A percentile compares a stretch with the other conserved stretches of the same genome.
Evolutionary conservation across 768 basidiomycete genomes (phyloP).

Genomic region (Cystofilobasidium bisporidii): DNA sequence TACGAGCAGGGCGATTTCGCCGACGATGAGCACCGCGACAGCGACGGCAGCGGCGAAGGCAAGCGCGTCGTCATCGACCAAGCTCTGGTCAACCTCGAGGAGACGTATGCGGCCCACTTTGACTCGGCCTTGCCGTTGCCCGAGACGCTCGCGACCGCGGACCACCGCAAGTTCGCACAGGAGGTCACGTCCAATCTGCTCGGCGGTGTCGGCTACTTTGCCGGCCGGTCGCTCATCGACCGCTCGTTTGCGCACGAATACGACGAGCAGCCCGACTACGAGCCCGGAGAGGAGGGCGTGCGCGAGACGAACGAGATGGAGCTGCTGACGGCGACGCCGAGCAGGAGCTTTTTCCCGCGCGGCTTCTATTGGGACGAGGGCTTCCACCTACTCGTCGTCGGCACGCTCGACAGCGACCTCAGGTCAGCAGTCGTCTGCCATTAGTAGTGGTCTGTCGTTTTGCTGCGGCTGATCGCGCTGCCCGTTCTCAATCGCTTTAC

Average conservation of each 20-base stretch:
- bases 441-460: too few relatives aligned
- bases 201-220: constrained; percentile 90
- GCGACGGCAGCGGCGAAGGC: not conserved
- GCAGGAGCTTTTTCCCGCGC: constrained; percentile 91
- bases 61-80: constrained; percentile 46
- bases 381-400: constrained; percentile 85
- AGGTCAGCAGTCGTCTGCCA: too few relatives aligned
- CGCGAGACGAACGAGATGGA: constrained; percentile 42
- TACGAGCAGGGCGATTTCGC: constrained; percentile 52
- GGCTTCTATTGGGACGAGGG: constrained; percentile 99
- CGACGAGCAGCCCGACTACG: constrained; percentile 55
- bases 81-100: constrained; percentile 58
- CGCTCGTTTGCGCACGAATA: constrained; percentile 77
- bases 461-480: too few relatives aligned
- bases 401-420: constrained; percentile 85
- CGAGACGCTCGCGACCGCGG: constrained; percentile 43
- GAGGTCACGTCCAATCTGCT: constrained; percentile 82
- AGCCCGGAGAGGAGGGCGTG: constrained; percentile 45
- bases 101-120: constrained; percentile 60
- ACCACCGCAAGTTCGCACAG: constrained; percentile 65
- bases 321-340: constrained; percentile 84
- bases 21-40: constrained; percentile 43
- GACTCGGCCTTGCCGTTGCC: constrained; percentile 59
- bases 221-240: constrained; percentile 80
- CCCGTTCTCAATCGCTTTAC: too few relatives aligned